A percentile compares a stretch with the other conserved stretches of the same genome.
These are phyloP conservation scores for Bondarzewia mesenterica DNA, from an alignment of 1,284 basidiomycete species.

Conservation along the genomic window DNA sequence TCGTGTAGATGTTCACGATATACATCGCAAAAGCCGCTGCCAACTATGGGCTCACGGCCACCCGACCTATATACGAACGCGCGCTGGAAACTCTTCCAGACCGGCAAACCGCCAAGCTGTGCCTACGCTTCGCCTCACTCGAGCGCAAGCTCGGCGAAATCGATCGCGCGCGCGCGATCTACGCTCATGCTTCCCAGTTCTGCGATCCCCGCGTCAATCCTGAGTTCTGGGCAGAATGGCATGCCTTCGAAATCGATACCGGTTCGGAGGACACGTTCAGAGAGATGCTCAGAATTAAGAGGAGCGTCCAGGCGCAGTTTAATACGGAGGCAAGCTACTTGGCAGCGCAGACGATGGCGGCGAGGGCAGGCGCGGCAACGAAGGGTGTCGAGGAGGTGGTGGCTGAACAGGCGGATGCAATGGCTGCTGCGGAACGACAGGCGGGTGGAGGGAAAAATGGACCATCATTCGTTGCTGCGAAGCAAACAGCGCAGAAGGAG, in stretches of 20 bases:
- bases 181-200: conserved; percentile 96
- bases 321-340: conserved; percentile 93
- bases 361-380: conserved; percentile 40
- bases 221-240: conserved; percentile 96
- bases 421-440: conserved; percentile 54
- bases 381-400: not conserved
- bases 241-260: conserved; percentile 94
- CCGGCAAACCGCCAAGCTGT: conserved; percentile 95
- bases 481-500: conserved; percentile 18
- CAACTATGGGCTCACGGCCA: conserved; percentile 95
- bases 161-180: conserved; percentile 93
- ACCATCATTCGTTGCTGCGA: conserved; percentile 30
- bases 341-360: conserved; percentile 76
- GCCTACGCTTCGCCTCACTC: conserved; percentile 89
- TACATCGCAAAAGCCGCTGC: conserved; percentile 97
- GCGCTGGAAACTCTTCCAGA: conserved; percentile 94
- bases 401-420: conserved; percentile 40
- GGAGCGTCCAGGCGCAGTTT: conserved; percentile 96
- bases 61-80: conserved; percentile 93
- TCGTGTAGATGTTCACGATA: conserved; percentile 86
- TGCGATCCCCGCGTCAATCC: conserved; percentile 90
- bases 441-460: conserved; percentile 24
- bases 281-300: conserved; percentile 97
- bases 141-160: conserved; percentile 99
- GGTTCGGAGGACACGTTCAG: conserved; percentile 98